phyloP scores from a whole-genome alignment of 2,329 filamentous ascomycete genomes.

The Colletotrichum sp. region DNA sequence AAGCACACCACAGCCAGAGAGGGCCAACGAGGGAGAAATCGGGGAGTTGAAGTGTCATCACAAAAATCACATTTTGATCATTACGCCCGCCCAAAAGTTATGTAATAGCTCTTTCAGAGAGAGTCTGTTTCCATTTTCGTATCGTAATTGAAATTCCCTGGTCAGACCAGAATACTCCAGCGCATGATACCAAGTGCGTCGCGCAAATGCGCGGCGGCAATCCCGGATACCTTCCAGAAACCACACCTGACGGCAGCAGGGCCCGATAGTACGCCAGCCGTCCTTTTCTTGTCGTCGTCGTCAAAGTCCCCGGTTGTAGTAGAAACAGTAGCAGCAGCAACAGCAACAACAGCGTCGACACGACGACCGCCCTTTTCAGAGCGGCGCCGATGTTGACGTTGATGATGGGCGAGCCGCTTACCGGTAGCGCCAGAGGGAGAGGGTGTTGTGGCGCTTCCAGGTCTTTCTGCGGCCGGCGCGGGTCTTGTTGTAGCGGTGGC shows the following conservation, averaged over 20 bases:
- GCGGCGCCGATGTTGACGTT: not conserved
- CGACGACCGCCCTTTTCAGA: not conserved
- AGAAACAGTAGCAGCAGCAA: not conserved
- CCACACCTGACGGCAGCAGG: not conserved
- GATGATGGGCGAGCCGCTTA: conserved; percentile 49
- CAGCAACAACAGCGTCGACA: not conserved
- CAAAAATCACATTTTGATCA: conserved; percentile 20
- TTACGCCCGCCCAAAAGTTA: conserved; percentile 12
- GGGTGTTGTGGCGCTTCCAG: conserved; percentile 99
- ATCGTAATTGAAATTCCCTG: conserved; percentile 14
- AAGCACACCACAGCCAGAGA: not conserved
- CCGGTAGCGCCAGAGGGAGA: conserved; percentile 98
- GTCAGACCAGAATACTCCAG: conserved; percentile 20
- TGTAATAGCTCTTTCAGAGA: conserved; percentile 11
- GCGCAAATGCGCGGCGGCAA: conserved; percentile 12
- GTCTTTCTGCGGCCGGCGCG: conserved; percentile 97
- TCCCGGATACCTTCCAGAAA: conserved; percentile 12
- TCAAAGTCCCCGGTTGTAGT: not conserved
- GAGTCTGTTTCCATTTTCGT: conserved; percentile 21
- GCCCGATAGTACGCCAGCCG: not conserved
- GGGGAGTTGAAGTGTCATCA: not conserved
- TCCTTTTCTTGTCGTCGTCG: conserved; percentile 2
- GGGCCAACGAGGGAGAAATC: not conserved
- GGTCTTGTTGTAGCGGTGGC: conserved; percentile 99
- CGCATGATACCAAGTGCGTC: conserved; percentile 20